phyloP scores from a whole-genome alignment of 2,329 filamentous ascomycete genomes.

The Diatrype stigma region DNA sequence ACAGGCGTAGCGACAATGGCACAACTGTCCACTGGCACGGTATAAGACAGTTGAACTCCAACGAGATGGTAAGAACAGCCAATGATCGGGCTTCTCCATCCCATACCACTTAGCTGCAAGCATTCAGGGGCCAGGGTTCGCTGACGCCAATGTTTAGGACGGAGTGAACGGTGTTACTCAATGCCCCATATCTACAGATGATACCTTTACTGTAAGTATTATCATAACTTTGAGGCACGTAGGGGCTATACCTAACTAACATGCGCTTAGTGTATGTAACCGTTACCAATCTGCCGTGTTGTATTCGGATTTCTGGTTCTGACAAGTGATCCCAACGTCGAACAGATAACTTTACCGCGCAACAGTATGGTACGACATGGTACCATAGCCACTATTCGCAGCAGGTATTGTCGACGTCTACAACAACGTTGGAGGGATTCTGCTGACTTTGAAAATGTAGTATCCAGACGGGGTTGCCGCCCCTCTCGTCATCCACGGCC shows the following conservation, averaged over 20 bases:
- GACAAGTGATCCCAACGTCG: not conserved
- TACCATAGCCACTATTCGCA: slow-evolving; percentile 35
- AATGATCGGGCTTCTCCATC: not conserved
- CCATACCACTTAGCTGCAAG: not conserved
- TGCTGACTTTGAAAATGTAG: slow-evolving; percentile 26
- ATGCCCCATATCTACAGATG: slow-evolving; percentile 50
- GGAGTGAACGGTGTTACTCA: slow-evolving; percentile 36
- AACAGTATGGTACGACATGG: slow-evolving; percentile 35
- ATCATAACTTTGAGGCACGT: not conserved
- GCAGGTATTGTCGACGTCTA: slow-evolving; percentile 30
- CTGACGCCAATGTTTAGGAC: slow-evolving; percentile 10
- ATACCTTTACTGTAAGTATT: slow-evolving; percentile 21
- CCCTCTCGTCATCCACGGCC: slow-evolving; percentile 43
- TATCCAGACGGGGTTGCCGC: slow-evolving; percentile 43
- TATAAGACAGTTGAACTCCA: slow-evolving; percentile 26
- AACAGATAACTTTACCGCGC: slow-evolving; percentile 29
- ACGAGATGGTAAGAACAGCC: slow-evolving; percentile 14
- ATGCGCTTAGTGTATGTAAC: not conserved
- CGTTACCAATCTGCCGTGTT: not conserved
- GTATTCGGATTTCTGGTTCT: not conserved
- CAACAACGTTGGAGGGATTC: slow-evolving; percentile 9
- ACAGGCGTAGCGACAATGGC: slow-evolving; percentile 20
- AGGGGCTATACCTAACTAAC: not conserved
- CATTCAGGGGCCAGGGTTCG: not conserved
- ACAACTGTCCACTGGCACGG: slow-evolving; percentile 34